Evolutionary conservation across 1,284 basidiomycete species (phyloP).

Genomic region (Irpex sp.): DNA sequence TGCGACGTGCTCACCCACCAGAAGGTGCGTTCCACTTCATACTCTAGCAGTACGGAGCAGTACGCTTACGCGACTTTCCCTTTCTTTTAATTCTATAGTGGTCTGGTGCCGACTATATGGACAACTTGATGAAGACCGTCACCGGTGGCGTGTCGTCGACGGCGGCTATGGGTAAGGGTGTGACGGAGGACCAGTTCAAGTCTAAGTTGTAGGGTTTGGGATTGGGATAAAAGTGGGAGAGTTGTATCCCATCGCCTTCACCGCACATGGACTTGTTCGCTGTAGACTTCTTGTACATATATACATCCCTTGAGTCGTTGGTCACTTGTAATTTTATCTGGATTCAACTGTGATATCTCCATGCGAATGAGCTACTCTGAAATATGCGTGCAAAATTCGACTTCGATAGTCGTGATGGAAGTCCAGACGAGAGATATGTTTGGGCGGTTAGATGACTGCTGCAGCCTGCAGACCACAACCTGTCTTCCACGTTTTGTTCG

Average conservation of each 20-base stretch:
- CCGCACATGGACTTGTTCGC: background rate
- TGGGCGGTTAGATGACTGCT: background rate
- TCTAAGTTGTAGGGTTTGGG: conserved; percentile 42
- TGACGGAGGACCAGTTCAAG: conserved; percentile 89
- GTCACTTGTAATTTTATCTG: background rate
- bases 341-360: background rate
- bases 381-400: no score
- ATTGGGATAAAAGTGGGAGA: background rate
- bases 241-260: background rate
- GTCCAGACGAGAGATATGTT: background rate
- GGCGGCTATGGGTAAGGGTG: conserved; percentile 92
- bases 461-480: background rate
- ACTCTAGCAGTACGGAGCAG: background rate
- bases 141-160: conserved; percentile 95
- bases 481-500: no score
- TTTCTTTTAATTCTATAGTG: conserved; percentile 49
- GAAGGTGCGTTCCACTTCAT: conserved; percentile 42
- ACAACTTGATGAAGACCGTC: conserved; percentile 90
- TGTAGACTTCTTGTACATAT: background rate
- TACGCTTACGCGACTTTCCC: background rate
- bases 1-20: conserved; percentile 93
- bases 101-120: conserved; percentile 93
- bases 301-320: background rate
- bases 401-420: no score
- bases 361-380: no score